Evolutionary conservation across 495 filamentous ascomycete species (phyloP), one percentile per base, ranked within the genome.

Genomic region (Talaromyces proteolyticus): DNA sequence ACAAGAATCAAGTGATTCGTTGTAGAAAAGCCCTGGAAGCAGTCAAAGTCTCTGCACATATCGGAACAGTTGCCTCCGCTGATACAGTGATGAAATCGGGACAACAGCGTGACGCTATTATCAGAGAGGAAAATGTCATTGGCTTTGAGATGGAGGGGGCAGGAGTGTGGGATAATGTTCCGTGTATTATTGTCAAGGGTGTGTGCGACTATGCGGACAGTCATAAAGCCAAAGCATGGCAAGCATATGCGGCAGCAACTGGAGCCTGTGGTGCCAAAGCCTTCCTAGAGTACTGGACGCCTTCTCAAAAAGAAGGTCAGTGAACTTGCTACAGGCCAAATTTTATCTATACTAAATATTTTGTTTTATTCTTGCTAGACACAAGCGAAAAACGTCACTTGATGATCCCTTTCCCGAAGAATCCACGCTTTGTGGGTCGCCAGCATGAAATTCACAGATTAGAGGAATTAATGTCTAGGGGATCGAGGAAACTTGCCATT

Each of bases 141-240:
- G 68, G 56, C 17, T 73, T 74, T 25, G 69, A 74, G 50, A 74
- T 73, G 68, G 69, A 73, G 41, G 63, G 64, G 0, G 69, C 68
- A 20, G 69, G 68, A 1, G 63, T 55, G 1, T 68, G 42, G 61
- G 66, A 63, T 12, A 51, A 59, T 24, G 22, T 72, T 4, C 68
- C 64, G 10, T 61, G 22, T 22, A 39, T 74, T 3, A 56, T 75
- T 2, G 55, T 74, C 48, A 71, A 72, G 40, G 65, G 64, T 0
- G 55, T 72, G 12, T 69, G 63, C 51, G 67, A 72, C 55, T 72
- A 73, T 49, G 60, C 67, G 11, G 69, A 72, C 44, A 65, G 66
- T 41, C 66, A 73, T 49, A 74, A 73, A 53, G 64, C 64, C 52
- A 66, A 70, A 39, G 42, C 21, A 18, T 75, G 69, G 69, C 66